Percentiles rank a stretch among this genome's conserved stretches.
Conservation (phyloP, 2,329 filamentous ascomycete genomes). For the Dactylellina parvicollis region DNA sequence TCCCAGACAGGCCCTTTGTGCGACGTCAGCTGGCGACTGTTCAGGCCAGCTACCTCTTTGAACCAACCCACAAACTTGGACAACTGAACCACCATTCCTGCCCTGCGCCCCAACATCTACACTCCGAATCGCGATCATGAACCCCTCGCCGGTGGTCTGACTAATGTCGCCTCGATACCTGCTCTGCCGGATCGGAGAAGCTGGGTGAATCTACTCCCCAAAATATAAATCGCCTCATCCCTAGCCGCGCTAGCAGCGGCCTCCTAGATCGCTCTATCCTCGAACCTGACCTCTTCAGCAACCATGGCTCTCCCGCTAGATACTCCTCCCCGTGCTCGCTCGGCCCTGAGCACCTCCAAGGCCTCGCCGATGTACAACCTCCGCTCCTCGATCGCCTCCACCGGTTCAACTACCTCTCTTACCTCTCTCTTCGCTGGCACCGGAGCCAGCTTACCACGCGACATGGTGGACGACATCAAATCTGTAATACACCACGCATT, state of each 20-base stretch:
- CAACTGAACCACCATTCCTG: neutral
- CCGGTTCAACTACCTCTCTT: slow-evolving; percentile 65
- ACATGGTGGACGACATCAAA: slow-evolving; percentile 68
- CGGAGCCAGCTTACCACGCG: slow-evolving; percentile 59
- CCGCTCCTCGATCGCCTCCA: slow-evolving; percentile 68
- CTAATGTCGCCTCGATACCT: slow-evolving; percentile 40
- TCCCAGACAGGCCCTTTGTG: slow-evolving; percentile 21
- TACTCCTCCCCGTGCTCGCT: slow-evolving; percentile 36
- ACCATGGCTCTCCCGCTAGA: slow-evolving; percentile 49
- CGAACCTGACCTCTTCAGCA: neutral
- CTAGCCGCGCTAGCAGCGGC: neutral
- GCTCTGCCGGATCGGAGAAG: slow-evolving; percentile 38
- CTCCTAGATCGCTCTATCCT: neutral
- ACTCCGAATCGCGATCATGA: slow-evolving; percentile 17
- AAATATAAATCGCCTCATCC: neutral
- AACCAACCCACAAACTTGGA: slow-evolving; percentile 17
- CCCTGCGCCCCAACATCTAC: neutral
- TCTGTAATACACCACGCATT: slow-evolving; percentile 82
- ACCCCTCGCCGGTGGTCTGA: slow-evolving; percentile 32
- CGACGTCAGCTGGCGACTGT: slow-evolving; percentile 43
- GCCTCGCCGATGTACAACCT: slow-evolving; percentile 69
- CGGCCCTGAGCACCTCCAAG: slow-evolving; percentile 65
- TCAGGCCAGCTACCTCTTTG: slow-evolving; percentile 49
- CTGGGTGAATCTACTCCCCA: slow-evolving; percentile 29
- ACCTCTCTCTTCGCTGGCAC: slow-evolving; percentile 67